Evolutionary conservation across 192 early-diverging fungal genomes (phyloP).

Genomic region (Podila minutissima): DNA sequence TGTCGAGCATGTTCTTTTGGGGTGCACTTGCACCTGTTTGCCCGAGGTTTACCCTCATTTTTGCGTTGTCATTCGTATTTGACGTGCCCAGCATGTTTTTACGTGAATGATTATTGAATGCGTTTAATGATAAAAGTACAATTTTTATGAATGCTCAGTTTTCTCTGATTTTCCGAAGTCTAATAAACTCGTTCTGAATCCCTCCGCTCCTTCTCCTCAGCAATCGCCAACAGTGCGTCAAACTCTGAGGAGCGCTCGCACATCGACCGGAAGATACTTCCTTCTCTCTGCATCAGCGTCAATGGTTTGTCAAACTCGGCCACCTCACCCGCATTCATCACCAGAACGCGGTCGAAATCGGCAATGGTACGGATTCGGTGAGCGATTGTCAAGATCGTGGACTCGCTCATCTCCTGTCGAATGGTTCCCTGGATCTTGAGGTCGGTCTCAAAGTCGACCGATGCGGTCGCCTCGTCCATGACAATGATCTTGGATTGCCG

Average conservation of each 20-base stretch:
- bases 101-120: too few species aligned
- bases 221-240: conserved; percentile 72
- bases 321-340: conserved; percentile 78
- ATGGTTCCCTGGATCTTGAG: conserved; percentile 88
- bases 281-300: conserved; percentile 67
- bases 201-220: conserved; percentile 51
- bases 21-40: too few species aligned
- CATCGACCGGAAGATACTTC: conserved; percentile 79
- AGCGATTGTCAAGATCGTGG: conserved; percentile 88
- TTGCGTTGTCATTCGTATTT: too few species aligned
- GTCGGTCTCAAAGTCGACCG: conserved; percentile 88
- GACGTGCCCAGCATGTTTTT: too few species aligned
- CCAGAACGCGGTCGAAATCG: conserved; percentile 73
- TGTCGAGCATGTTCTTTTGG: too few species aligned
- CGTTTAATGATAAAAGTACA: too few species aligned
- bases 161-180: background rate
- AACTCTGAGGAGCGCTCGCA: conserved; percentile 85
- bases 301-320: conserved; percentile 87
- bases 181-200: background rate
- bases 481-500: conserved; percentile 72
- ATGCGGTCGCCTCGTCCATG: conserved; percentile 93
- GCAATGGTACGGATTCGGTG: conserved; percentile 86
- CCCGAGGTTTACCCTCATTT: too few species aligned
- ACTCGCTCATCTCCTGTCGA: conserved; percentile 72
- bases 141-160: too few species aligned